Evolutionary conservation across 345 rosid species (phyloP), one percentile per base, ranked within the genome.

Genomic region (Hypericum perforatum): DNA sequence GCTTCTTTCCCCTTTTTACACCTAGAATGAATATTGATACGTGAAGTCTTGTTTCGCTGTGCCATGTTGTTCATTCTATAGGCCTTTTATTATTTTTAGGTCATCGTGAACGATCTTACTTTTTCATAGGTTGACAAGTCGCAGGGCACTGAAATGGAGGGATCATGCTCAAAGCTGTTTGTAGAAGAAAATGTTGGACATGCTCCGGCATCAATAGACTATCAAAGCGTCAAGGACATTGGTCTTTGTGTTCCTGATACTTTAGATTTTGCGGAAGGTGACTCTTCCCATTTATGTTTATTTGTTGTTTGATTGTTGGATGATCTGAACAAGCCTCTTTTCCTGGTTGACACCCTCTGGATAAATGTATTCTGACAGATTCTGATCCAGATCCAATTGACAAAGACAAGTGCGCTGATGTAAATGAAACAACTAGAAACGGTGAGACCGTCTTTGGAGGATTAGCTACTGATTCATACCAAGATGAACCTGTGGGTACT

Each of bases 221-320:
- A 73, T 58, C 57, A 43, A 49, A 53, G 53, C 39, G 58, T 48
- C 53, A 52, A 54, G 46, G 70, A 12, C 57, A 44, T 52, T 60
- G 59, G 61, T 67, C 78, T 79, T 63, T 76, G 59, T 70, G 94
- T 70, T 13, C 87, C 83, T 36, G 90, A 82, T 63, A 70, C 84
- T 15, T 64, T 78, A 56, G 94, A 82, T 47, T 66, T 53, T 12
- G 63, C 45, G 53, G 75, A 73, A 79, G 95, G 96, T 91, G 73
- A 37, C 58, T 40, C 44, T 66, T 36, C 14, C 53, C 44, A 15
- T 57, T 37, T 37, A 48, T 54, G 38, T 48, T 39, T 59, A 36
- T 46, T 53, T 56, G 3, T 55, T 13, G 47, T 54, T 48, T n/a
- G 45, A 43, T 22, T 12, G 37, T 45, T 52, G 55, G 46, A 63